phyloP scores from a whole-genome alignment of 2,329 filamentous ascomycete genomes.

The Sporothrix curviconia region DNA sequence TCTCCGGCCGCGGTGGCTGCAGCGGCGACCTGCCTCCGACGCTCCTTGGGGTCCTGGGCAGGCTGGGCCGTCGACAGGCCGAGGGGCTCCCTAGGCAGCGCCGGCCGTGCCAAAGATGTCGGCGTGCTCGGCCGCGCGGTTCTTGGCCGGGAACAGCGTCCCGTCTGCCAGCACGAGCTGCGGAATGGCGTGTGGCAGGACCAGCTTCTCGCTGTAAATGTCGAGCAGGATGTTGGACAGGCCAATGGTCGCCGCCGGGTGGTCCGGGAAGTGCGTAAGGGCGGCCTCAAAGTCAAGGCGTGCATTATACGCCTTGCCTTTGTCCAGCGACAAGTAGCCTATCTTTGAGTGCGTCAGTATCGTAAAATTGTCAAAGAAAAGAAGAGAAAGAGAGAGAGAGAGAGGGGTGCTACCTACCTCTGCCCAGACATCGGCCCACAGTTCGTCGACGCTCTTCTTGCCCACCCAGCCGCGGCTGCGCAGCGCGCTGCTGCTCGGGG shows the following conservation, averaged over 20 bases:
- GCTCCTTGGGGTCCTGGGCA: not conserved
- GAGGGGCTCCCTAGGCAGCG: conserved; percentile 40
- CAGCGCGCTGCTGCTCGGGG: conserved; percentile 52
- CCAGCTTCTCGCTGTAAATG: conserved; percentile 65
- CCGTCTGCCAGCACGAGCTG: conserved; percentile 32
- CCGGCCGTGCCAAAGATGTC: conserved; percentile 7
- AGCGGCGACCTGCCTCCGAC: not conserved
- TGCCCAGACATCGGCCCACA: conserved; percentile 76
- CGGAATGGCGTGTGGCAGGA: conserved; percentile 51
- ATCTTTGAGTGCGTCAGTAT: conserved; percentile 41
- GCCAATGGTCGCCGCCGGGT: conserved; percentile 71
- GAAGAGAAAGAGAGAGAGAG: not conserved
- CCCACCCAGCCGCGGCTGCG: conserved; percentile 68
- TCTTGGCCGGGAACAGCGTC: conserved; percentile 22
- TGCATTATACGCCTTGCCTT: conserved; percentile 59
- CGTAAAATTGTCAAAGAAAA: not conserved
- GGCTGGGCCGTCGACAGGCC: conserved; percentile 31
- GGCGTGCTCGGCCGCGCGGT: conserved; percentile 14
- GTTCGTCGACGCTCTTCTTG: conserved; percentile 72
- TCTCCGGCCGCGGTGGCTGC: not conserved
- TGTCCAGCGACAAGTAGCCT: conserved; percentile 59
- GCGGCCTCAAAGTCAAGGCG: conserved; percentile 76
- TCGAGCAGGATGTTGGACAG: conserved; percentile 82
- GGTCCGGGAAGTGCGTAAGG: conserved; percentile 70
- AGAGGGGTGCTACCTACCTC: conserved; percentile 55